Evolutionary conservation across 1,284 basidiomycete genomes (phyloP).

Genomic region (Pterula multifida): DNA sequence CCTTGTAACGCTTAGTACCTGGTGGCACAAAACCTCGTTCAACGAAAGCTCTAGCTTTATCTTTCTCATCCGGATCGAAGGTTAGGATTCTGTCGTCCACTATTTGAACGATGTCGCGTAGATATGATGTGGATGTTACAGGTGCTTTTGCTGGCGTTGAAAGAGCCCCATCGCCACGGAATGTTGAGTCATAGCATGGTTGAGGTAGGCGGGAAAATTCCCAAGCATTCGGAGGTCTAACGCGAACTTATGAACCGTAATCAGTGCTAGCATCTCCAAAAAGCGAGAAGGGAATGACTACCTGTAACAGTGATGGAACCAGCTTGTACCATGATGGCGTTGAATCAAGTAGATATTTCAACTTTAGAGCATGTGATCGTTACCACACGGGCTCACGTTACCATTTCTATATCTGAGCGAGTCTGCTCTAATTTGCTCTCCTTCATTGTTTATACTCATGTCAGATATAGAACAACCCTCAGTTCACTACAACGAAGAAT

Average conservation of each 20-base stretch:
- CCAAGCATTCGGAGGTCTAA: slow-evolving; percentile 77
- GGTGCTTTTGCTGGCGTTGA: slow-evolving; percentile 45
- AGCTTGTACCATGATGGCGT: slow-evolving; percentile 57
- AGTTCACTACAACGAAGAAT: background rate
- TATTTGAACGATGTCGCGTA: slow-evolving; percentile 68
- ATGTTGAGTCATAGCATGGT: slow-evolving; percentile 49
- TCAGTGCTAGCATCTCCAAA: slow-evolving; percentile 3
- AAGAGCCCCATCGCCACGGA: slow-evolving; percentile 75
- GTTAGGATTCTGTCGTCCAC: slow-evolving; percentile 82
- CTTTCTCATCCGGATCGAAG: slow-evolving; percentile 90
- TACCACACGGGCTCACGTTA: background rate
- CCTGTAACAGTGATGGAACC: slow-evolving; percentile 83
- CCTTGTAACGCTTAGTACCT: slow-evolving; percentile 83
- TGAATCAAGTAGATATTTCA: background rate
- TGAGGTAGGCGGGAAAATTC: slow-evolving; percentile 76
- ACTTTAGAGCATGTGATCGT: slow-evolving; percentile 1
- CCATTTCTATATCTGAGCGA: background rate
- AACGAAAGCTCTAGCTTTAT: slow-evolving; percentile 61
- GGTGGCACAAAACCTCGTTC: slow-evolving; percentile 73
- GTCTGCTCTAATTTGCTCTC: background rate
- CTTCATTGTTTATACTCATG: background rate
- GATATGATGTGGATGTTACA: slow-evolving; percentile 36
- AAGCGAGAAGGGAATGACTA: slow-evolving; percentile 19
- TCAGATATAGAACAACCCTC: background rate
- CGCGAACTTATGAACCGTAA: slow-evolving; percentile 53